phyloP scores from a whole-genome alignment of 768 basidiomycete species.

The Amylocystis lapponica region DNA sequence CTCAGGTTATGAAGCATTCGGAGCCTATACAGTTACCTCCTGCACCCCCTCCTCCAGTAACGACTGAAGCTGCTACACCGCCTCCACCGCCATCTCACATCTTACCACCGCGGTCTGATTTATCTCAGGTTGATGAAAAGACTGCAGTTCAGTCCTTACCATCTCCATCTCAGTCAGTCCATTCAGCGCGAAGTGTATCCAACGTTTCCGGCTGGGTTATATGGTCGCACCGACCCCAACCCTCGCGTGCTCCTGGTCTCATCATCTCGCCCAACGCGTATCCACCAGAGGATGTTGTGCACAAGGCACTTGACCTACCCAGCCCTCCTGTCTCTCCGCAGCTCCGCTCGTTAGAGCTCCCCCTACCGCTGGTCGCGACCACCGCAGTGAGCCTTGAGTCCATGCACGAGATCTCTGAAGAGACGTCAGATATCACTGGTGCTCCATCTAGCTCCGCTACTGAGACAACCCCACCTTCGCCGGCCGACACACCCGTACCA shows the following conservation, averaged over 20 bases:
- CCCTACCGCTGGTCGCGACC: background rate
- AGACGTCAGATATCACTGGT: slow-evolving; percentile 23
- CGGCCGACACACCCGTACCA: slow-evolving; percentile 41
- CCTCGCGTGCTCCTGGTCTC: slow-evolving; percentile 58
- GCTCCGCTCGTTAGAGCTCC: slow-evolving; percentile 6
- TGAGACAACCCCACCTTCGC: slow-evolving; percentile 44
- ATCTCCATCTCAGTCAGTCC: slow-evolving; percentile 6
- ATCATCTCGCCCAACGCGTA: slow-evolving; percentile 62
- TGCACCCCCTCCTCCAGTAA: too few species aligned
- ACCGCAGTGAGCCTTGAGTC: background rate
- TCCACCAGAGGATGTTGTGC: slow-evolving; percentile 55
- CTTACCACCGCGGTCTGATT: slow-evolving; percentile 1
- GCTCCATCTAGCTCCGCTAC: slow-evolving; percentile 44
- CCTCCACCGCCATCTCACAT: too few species aligned
- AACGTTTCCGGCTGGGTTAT: slow-evolving; percentile 44
- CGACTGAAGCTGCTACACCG: too few species aligned
- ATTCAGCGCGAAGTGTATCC: too few species aligned
- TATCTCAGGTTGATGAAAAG: too few species aligned
- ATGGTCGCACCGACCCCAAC: slow-evolving; percentile 69
- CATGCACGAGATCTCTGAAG: slow-evolving; percentile 8
- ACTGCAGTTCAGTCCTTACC: too few species aligned
- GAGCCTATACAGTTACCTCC: too few species aligned
- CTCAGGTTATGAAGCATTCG: too few species aligned
- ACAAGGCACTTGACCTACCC: slow-evolving; percentile 45
- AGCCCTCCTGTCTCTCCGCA: slow-evolving; percentile 38